Conservation (phyloP, 1,139 yeast species). For the Hemisphaericaspora lyxosophila region DNA sequence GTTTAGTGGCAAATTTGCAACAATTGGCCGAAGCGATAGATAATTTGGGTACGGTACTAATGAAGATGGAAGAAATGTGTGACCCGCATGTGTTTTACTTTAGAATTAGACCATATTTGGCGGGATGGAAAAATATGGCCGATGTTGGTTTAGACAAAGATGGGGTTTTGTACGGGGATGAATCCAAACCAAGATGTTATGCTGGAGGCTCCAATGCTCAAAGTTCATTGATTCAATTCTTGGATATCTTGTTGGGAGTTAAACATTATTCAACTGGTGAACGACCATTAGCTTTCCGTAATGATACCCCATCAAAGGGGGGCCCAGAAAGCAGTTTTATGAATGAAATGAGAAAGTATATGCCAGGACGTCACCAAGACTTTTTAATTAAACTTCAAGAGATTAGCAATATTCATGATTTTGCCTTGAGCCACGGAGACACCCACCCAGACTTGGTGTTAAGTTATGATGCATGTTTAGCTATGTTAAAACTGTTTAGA, state of each 20-base stretch:
- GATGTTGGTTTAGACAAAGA: constrained; percentile 75
- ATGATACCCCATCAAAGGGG: constrained; percentile 9
- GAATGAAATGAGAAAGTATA: constrained; percentile 80
- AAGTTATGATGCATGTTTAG: constrained; percentile 86
- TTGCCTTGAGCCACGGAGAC: constrained; percentile 46
- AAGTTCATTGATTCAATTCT: constrained; percentile 81
- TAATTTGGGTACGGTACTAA: constrained; percentile 67
- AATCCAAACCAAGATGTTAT: constrained; percentile 54
- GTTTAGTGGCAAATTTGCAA: constrained; percentile 52
- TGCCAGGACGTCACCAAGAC: constrained; percentile 84
- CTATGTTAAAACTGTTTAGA: constrained; percentile 84
- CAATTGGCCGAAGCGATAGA: constrained; percentile 75
- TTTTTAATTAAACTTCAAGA: constrained; percentile 62
- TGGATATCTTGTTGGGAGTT: constrained; percentile 74
- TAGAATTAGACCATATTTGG: constrained; percentile 82
- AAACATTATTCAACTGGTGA: constrained; percentile 80
- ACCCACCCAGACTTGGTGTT: constrained; percentile 57
- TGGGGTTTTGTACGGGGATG: constrained; percentile 79
- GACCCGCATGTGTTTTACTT: constrained; percentile 90
- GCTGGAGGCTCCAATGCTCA: constrained; percentile 97
- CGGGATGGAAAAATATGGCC: constrained; percentile 94
- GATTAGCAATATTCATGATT: constrained; percentile 62
- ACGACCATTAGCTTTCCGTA: constrained; percentile 38
- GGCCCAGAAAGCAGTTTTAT: constrained; percentile 56
- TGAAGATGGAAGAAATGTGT: constrained; percentile 91